Evolutionary conservation across 2,329 filamentous ascomycete species (phyloP).

Genomic region (Chalaropsis thielavioides): DNA sequence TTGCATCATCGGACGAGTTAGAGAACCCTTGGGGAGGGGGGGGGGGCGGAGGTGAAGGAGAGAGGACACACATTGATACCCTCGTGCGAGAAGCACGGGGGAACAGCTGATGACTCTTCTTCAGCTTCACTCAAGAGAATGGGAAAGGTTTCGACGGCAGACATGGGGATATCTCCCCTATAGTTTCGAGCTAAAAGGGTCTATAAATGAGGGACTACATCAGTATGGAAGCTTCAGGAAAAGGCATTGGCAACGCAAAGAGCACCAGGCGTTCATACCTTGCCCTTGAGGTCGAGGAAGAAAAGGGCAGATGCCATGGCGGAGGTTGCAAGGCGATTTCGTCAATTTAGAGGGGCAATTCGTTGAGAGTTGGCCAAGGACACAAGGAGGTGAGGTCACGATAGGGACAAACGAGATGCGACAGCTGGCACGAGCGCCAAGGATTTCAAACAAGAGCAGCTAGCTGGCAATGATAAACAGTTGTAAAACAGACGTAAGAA

Average conservation of each 20-base stretch:
- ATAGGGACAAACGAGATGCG: slow-evolving; percentile 12
- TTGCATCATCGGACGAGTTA: slow-evolving; percentile 26
- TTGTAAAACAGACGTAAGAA: slow-evolving; percentile 7
- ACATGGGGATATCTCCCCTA: slow-evolving; percentile 97
- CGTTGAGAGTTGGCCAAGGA: neutral
- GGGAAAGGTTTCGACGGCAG: slow-evolving; percentile 94
- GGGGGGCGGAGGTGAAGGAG: neutral
- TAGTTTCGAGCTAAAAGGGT: slow-evolving; percentile 98
- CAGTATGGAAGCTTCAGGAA: neutral
- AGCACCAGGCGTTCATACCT: slow-evolving; percentile 42
- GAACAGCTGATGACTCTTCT: slow-evolving; percentile 95
- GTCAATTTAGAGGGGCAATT: slow-evolving; percentile 1
- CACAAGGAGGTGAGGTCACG: neutral
- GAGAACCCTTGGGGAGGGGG: slow-evolving; percentile 17
- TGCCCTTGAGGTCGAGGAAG: slow-evolving; percentile 99
- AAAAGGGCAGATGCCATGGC: slow-evolving; percentile 94
- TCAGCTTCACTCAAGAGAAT: slow-evolving; percentile 92
- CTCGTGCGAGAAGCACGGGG: slow-evolving; percentile 95
- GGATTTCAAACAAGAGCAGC: slow-evolving; percentile 1
- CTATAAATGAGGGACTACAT: slow-evolving; percentile 33
- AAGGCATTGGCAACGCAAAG: neutral
- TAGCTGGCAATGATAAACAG: neutral
- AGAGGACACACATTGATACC: slow-evolving; percentile 72
- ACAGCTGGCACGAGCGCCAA: slow-evolving; percentile 13
- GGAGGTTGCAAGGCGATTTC: neutral